A percentile compares a stretch with the other conserved stretches of the same genome.
phyloP scores from a whole-genome alignment of 768 basidiomycete species.

The Coprinellus aureogranulatus region DNA sequence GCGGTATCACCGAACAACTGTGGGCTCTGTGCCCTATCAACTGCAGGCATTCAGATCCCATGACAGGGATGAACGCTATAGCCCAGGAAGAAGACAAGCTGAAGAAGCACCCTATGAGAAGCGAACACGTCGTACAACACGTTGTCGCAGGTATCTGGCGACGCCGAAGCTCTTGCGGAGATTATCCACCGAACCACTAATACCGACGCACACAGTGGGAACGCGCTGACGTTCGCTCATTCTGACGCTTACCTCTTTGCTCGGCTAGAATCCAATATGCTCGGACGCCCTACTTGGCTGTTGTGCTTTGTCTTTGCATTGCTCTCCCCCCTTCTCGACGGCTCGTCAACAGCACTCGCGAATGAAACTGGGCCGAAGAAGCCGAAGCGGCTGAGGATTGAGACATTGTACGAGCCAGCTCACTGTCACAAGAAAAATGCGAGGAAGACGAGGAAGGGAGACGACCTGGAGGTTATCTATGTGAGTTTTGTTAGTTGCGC shows the following conservation, averaged over 20 bases:
- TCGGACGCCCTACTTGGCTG: not conserved
- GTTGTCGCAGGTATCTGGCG: not conserved
- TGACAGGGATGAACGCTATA: no score
- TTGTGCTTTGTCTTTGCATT: not conserved
- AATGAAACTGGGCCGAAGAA: not conserved
- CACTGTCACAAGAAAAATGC: slow-evolving; percentile 37
- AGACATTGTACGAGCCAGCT: slow-evolving; percentile 58
- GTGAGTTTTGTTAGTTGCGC: slow-evolving; percentile 33
- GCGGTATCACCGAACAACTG: no score
- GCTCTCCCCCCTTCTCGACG: not conserved
- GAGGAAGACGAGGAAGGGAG: slow-evolving; percentile 54
- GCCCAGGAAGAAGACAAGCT: not conserved
- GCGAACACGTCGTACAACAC: not conserved
- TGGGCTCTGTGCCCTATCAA: no score
- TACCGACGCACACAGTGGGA: not conserved
- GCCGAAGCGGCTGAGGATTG: slow-evolving; percentile 57
- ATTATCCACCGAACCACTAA: slow-evolving; percentile 3
- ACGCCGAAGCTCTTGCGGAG: slow-evolving; percentile 2
- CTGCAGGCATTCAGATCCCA: no score
- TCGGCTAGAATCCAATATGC: not conserved
- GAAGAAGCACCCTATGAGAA: not conserved
- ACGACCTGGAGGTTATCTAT: slow-evolving; percentile 72
- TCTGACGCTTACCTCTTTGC: not conserved
- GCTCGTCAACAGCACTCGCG: not conserved
- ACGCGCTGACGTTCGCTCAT: not conserved